These are phyloP conservation scores for Vinca minor DNA, from an alignment of 257 asterid genomes.

Conservation along the genomic window DNA sequence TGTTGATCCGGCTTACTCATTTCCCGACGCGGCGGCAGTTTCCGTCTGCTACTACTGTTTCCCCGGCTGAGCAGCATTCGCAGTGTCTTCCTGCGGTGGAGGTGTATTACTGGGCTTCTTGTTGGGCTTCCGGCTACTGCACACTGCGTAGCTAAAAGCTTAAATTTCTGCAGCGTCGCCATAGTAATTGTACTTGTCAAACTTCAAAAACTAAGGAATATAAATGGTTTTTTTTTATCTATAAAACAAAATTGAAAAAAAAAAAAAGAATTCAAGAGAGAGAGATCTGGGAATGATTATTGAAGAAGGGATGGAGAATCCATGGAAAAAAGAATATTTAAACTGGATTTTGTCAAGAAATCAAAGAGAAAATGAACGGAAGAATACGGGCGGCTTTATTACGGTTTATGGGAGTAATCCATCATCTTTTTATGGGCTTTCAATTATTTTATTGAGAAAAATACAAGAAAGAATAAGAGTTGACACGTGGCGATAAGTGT, in stretches of 20 bases:
- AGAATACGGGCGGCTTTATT: constrained; percentile 23
- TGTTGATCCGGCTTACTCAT: constrained; percentile 23
- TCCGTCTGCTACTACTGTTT: constrained; percentile 20
- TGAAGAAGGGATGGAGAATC: constrained; percentile 4
- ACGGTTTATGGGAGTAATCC: background rate
- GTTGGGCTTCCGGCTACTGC: constrained; percentile 79
- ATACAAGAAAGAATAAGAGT: background rate
- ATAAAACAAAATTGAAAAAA: background rate
- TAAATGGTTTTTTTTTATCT: constrained; percentile 9
- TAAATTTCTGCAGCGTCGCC: constrained; percentile 88
- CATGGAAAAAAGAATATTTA: background rate
- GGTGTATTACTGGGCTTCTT: constrained; percentile 79
- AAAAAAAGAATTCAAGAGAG: background rate
- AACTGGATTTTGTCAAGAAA: background rate
- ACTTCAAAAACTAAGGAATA: too few species aligned
- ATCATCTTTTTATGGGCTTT: too few species aligned
- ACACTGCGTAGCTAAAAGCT: constrained; percentile 73
- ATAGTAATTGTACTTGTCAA: constrained; percentile 20
- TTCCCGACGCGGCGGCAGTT: constrained; percentile 25
- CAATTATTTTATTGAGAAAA: too few species aligned
- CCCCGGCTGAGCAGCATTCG: constrained; percentile 70
- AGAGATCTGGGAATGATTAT: constrained; percentile 32
- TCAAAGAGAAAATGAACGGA: constrained; percentile 5
- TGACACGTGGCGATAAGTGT: constrained; percentile 25
- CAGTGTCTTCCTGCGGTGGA: constrained; percentile 81